phyloP scores from a whole-genome alignment of 2,329 filamentous ascomycete species.

The Pestalotiopsis sp. region DNA sequence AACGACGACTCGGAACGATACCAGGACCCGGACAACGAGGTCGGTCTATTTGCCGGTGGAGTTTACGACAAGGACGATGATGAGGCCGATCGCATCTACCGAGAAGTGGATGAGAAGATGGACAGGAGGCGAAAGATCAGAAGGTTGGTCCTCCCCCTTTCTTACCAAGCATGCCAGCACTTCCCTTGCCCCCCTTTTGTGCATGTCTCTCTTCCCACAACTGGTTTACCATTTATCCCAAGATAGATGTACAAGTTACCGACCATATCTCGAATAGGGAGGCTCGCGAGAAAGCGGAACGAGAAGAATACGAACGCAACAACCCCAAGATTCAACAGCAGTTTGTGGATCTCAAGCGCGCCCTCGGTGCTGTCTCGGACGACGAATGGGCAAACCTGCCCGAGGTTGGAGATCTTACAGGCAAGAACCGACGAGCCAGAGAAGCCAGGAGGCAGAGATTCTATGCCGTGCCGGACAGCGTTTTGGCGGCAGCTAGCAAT shows the following conservation, averaged over 20 bases:
- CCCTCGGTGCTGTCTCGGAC: conserved; percentile 83
- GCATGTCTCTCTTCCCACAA: conserved; percentile 28
- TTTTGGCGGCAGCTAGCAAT: conserved; percentile 83
- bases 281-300: conserved; percentile 87
- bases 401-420: conserved; percentile 94
- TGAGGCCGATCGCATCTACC: conserved; percentile 94
- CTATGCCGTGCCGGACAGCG: conserved; percentile 96
- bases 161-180: conserved; percentile 15
- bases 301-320: conserved; percentile 92
- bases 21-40: conserved; percentile 96
- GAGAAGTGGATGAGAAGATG: conserved; percentile 96
- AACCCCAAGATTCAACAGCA: conserved; percentile 99
- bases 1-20: conserved; percentile 80
- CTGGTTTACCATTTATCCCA: conserved; percentile 68
- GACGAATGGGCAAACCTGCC: conserved; percentile 96
- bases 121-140: conserved; percentile 81
- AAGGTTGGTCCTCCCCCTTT: conserved; percentile 66
- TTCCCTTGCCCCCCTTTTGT: not conserved
- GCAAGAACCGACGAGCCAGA: conserved; percentile 85
- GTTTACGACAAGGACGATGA: conserved; percentile 98
- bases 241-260: conserved; percentile 75
- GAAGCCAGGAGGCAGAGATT: conserved; percentile 83
- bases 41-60: conserved; percentile 91
- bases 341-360: conserved; percentile 93
- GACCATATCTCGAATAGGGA: conserved; percentile 77